Evolutionary conservation across 164 flowering plant species (phyloP).

Genomic region (Nelumbo lutea): DNA sequence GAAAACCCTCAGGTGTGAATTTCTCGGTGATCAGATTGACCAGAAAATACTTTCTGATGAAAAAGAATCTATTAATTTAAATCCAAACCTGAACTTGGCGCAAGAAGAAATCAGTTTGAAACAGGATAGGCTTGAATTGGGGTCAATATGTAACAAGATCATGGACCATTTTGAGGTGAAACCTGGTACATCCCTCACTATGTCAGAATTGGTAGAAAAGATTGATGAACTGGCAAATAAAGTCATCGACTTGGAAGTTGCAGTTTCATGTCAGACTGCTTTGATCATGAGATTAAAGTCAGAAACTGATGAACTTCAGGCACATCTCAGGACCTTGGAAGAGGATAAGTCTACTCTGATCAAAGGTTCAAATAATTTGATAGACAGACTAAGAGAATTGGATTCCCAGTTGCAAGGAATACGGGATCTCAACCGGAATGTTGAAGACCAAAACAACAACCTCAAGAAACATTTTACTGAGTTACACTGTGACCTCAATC

Average conservation of each 20-base stretch:
- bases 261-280: conserved; percentile 65
- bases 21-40: conserved; percentile 7
- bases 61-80: conserved; percentile 7
- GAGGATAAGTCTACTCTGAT: conserved; percentile 36
- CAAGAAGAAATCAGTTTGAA: conserved; percentile 15
- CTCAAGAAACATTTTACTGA: conserved; percentile 37
- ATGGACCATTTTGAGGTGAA: conserved; percentile 34
- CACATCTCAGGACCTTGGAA: conserved; percentile 51
- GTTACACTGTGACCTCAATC: conserved; percentile 21
- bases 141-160: conserved; percentile 29
- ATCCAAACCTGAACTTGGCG: conserved; percentile 16
- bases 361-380: conserved; percentile 27
- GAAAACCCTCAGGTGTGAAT: conserved; percentile 27
- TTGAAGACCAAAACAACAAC: conserved; percentile 30
- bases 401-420: conserved; percentile 37
- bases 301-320: conserved; percentile 63
- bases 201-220: conserved; percentile 67
- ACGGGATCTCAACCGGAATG: conserved; percentile 31
- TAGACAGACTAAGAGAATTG: conserved; percentile 32
- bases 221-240: conserved; percentile 76
- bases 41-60: conserved; percentile 7
- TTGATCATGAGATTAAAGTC: conserved; percentile 49
- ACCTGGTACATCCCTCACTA: conserved; percentile 27
- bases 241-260: conserved; percentile 53
- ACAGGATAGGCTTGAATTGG: conserved; percentile 20